A percentile compares a stretch with the other conserved stretches of the same genome.
Conservation (phyloP, 106 monocot genomes). For the Dendrobium nobile region DNA sequence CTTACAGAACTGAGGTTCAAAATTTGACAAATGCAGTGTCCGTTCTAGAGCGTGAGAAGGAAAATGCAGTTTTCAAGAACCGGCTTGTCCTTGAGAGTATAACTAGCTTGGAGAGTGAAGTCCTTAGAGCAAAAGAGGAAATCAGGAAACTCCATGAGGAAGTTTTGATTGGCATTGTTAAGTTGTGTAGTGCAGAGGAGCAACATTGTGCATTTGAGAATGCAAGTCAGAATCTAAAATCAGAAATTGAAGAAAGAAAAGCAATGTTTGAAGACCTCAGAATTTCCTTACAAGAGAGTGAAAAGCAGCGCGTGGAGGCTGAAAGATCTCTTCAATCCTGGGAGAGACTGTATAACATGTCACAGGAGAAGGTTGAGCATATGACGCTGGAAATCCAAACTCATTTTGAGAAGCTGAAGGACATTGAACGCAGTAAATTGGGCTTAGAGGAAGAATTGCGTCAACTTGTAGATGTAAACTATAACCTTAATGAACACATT, state of each 20-base stretch:
- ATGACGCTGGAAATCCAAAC: slow-evolving; percentile 21
- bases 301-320: slow-evolving; percentile 13
- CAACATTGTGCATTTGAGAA: slow-evolving; percentile 21
- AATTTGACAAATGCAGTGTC: slow-evolving; percentile 32
- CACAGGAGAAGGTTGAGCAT: slow-evolving; percentile 31
- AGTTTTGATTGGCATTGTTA: slow-evolving; percentile 20
- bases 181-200: slow-evolving; percentile 28
- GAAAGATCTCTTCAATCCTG: slow-evolving; percentile 23
- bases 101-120: slow-evolving; percentile 44
- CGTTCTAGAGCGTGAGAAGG: slow-evolving; percentile 49
- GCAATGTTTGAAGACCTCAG: slow-evolving; percentile 24
- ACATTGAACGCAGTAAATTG: slow-evolving; percentile 26
- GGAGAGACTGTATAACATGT: slow-evolving; percentile 19
- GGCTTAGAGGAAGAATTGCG: slow-evolving; percentile 34
- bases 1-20: slow-evolving; percentile 29
- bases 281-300: slow-evolving; percentile 5
- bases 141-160: slow-evolving; percentile 53
- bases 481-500: slow-evolving; percentile 23
- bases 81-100: slow-evolving; percentile 41
- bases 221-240: slow-evolving; percentile 18
- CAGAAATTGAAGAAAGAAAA: slow-evolving; percentile 14
- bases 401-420: slow-evolving; percentile 23
- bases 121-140: slow-evolving; percentile 29
- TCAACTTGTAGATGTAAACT: slow-evolving; percentile 15
- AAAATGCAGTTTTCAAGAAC: slow-evolving; percentile 38